These are phyloP conservation scores for Lactarius deliciosus DNA, from an alignment of 768 basidiomycete genomes.

Conservation along the genomic window DNA sequence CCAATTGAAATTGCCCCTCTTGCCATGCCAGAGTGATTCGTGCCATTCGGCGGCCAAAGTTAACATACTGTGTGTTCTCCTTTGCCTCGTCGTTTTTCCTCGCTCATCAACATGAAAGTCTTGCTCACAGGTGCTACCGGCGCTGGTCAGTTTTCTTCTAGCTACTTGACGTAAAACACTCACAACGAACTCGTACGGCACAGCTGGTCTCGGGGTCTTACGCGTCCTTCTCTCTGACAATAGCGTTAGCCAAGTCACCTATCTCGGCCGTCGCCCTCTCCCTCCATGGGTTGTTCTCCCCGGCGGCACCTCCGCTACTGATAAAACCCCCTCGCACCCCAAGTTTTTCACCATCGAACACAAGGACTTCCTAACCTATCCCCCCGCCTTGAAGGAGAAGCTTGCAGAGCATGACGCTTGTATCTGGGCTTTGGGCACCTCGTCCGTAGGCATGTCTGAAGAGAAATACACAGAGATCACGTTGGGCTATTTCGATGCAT, in stretches of 20 bases:
- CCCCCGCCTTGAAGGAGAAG: slow-evolving; percentile 21
- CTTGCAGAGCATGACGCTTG: slow-evolving; percentile 33
- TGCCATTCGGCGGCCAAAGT: not conserved
- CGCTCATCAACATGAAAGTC: slow-evolving; percentile 20
- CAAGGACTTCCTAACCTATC: slow-evolving; percentile 29
- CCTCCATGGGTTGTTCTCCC: slow-evolving; percentile 29
- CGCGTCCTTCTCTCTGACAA: slow-evolving; percentile 29
- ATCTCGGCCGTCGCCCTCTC: slow-evolving; percentile 33
- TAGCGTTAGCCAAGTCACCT: slow-evolving; percentile 29
- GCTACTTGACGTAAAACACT: not conserved
- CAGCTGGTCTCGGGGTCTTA: slow-evolving; percentile 32
- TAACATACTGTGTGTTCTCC: not conserved
- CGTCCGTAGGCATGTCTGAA: slow-evolving; percentile 25
- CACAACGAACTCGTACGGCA: not conserved
- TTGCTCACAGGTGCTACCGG: slow-evolving; percentile 29
- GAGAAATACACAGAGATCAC: slow-evolving; percentile 32
- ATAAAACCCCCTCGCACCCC: slow-evolving; percentile 20
- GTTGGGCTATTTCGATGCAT: slow-evolving; percentile 30
- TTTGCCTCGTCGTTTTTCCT: not conserved
- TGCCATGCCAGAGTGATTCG: too few species aligned
- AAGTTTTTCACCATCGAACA: slow-evolving; percentile 31
- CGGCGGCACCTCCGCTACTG: slow-evolving; percentile 4
- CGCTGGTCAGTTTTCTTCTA: slow-evolving; percentile 17
- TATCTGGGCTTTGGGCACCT: slow-evolving; percentile 33
- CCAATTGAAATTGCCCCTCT: too few species aligned